phyloP scores from a whole-genome alignment of 148 eudicot genomes.

The Chenopodium formosanum region DNA sequence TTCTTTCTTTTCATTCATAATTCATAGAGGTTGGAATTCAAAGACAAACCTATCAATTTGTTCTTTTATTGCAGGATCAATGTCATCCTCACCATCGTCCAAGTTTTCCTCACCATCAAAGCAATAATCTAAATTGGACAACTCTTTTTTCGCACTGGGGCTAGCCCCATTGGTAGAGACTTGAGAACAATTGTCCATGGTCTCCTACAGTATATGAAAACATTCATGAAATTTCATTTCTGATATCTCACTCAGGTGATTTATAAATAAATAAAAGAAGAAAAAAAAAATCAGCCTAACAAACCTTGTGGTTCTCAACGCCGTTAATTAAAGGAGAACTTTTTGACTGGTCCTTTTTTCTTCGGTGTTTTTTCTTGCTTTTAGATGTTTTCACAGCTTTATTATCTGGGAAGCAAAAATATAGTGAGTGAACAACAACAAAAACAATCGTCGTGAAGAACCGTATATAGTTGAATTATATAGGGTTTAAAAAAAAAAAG shows the following conservation, averaged over 20 bases:
- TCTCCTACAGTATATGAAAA: constrained; percentile 39
- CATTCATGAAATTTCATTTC: neutral
- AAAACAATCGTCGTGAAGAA: too few relatives aligned
- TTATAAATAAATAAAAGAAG: neutral
- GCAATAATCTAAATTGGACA: constrained; percentile 42
- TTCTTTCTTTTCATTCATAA: neutral
- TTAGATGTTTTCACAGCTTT: constrained; percentile 55
- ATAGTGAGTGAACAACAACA: neutral
- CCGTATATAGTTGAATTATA: too few relatives aligned
- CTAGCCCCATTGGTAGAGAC: constrained; percentile 27
- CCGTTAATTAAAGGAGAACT: constrained; percentile 43
- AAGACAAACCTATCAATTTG: constrained; percentile 72
- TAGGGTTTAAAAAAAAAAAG: neutral
- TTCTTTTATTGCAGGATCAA: constrained; percentile 77
- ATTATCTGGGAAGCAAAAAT: constrained; percentile 44
- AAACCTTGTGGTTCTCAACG: constrained; percentile 43
- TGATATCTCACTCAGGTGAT: neutral
- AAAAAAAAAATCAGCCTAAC: constrained; percentile 3
- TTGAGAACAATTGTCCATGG: constrained; percentile 39
- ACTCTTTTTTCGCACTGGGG: constrained; percentile 36
- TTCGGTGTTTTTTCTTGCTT: constrained; percentile 74
- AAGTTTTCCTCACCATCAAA: constrained; percentile 49
- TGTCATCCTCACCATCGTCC: constrained; percentile 68
- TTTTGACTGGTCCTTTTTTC: constrained; percentile 66
- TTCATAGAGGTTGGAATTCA: neutral